Evolutionary conservation across 1,139 yeast genomes (phyloP).

Genomic region (Komagataea norvegica): DNA sequence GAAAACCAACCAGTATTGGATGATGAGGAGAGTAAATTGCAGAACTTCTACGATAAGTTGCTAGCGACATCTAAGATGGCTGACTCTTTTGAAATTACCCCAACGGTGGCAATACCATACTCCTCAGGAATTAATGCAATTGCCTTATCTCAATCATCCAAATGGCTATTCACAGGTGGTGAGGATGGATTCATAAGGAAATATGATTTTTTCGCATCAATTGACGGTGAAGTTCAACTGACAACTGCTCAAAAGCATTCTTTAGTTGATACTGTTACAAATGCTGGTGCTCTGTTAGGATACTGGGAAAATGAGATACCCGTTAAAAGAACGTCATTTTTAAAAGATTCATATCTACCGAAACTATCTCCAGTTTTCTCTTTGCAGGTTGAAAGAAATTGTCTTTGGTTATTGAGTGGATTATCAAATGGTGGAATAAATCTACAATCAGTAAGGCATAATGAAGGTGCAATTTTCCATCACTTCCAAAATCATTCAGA

Average conservation of each 20-base stretch:
- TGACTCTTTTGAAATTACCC: slow-evolving; percentile 52
- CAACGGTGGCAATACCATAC: slow-evolving; percentile 71
- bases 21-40: slow-evolving; percentile 20
- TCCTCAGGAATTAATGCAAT: slow-evolving; percentile 68
- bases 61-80: slow-evolving; percentile 43
- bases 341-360: slow-evolving; percentile 51
- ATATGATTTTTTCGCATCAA: slow-evolving; percentile 79
- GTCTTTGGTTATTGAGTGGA: slow-evolving; percentile 84
- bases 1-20: slow-evolving; percentile 13
- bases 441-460: slow-evolving; percentile 74
- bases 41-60: slow-evolving; percentile 37
- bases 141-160: slow-evolving; percentile 76
- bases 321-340: slow-evolving; percentile 37
- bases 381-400: slow-evolving; percentile 75
- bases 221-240: slow-evolving; percentile 84
- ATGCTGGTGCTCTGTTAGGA: slow-evolving; percentile 76
- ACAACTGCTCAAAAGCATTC: slow-evolving; percentile 92
- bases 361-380: slow-evolving; percentile 81
- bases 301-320: slow-evolving; percentile 98
- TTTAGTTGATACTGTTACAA: slow-evolving; percentile 76
- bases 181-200: slow-evolving; percentile 92
- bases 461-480: slow-evolving; percentile 79
- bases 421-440: slow-evolving; percentile 81
- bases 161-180: slow-evolving; percentile 92
- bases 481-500: slow-evolving; percentile 69